These are phyloP conservation scores for Fusarium euwallaceae DNA, from an alignment of 2,329 filamentous ascomycete genomes.

Conservation along the genomic window DNA sequence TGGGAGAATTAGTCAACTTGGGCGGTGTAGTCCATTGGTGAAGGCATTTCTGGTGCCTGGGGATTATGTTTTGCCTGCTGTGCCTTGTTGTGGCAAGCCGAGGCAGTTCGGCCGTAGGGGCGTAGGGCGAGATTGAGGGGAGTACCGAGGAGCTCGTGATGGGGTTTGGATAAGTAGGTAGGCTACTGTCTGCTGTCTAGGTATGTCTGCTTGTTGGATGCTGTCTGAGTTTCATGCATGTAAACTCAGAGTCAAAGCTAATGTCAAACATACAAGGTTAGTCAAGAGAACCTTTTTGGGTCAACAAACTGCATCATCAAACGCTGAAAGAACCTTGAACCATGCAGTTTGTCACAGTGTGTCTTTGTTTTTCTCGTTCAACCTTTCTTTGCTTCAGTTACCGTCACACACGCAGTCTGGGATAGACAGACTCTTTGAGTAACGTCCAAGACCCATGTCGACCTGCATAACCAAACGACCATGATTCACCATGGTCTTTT, in stretches of 20 bases:
- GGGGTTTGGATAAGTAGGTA: neutral
- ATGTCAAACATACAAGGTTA: neutral
- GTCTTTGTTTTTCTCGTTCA: no score
- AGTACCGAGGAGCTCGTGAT: slow-evolving; percentile 29
- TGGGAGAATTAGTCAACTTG: neutral
- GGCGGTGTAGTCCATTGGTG: neutral
- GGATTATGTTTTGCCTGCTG: neutral
- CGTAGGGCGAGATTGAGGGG: slow-evolving; percentile 19
- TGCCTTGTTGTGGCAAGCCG: slow-evolving; percentile 26
- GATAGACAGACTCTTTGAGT: neutral
- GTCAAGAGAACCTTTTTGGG: neutral
- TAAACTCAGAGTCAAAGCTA: neutral
- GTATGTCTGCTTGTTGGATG: neutral
- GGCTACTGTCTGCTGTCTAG: neutral
- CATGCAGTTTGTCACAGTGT: neutral
- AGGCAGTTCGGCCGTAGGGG: slow-evolving; percentile 42
- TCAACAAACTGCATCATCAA: neutral
- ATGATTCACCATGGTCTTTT: neutral
- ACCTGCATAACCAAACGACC: neutral
- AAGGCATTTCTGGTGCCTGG: neutral
- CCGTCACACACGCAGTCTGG: neutral
- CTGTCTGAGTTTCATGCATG: neutral
- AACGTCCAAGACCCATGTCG: neutral
- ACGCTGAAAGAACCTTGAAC: neutral
- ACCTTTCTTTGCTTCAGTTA: no score